phyloP scores from a whole-genome alignment of 768 basidiomycete species.

The Cystofilobasidium bisporidii region DNA sequence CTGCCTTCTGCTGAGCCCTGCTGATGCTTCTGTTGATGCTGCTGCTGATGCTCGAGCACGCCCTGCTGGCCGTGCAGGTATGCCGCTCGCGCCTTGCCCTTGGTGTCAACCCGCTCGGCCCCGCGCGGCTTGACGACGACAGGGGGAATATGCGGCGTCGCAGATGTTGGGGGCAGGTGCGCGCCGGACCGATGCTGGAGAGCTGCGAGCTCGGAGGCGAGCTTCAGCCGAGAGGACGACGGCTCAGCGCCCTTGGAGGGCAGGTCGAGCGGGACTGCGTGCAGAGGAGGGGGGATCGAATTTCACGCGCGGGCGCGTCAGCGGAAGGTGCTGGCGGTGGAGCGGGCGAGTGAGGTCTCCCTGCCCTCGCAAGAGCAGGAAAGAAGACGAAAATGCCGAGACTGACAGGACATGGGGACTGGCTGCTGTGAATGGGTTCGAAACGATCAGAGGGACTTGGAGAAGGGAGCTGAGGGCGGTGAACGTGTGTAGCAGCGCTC shows the following conservation, averaged over 20 bases:
- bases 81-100: background rate
- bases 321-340: too few relatives aligned
- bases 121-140: background rate
- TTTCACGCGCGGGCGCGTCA: too few relatives aligned
- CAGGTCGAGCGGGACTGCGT: conserved; percentile 3
- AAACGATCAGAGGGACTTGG: too few relatives aligned
- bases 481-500: too few relatives aligned
- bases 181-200: background rate
- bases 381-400: too few relatives aligned
- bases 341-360: too few relatives aligned
- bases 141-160: background rate
- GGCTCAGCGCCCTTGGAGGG: background rate
- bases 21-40: background rate
- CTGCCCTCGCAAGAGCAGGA: too few relatives aligned
- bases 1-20: background rate
- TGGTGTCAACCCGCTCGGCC: background rate
- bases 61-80: background rate
- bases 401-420: too few relatives aligned
- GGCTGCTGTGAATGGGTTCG: too few relatives aligned
- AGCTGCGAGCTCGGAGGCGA: background rate
- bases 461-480: too few relatives aligned
- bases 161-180: background rate
- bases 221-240: background rate
- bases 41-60: background rate
- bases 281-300: background rate